A percentile compares a stretch with the other conserved stretches of the same genome.
Conservation (phyloP, 1,284 basidiomycete genomes). For the Farysia itapuensis region DNA sequence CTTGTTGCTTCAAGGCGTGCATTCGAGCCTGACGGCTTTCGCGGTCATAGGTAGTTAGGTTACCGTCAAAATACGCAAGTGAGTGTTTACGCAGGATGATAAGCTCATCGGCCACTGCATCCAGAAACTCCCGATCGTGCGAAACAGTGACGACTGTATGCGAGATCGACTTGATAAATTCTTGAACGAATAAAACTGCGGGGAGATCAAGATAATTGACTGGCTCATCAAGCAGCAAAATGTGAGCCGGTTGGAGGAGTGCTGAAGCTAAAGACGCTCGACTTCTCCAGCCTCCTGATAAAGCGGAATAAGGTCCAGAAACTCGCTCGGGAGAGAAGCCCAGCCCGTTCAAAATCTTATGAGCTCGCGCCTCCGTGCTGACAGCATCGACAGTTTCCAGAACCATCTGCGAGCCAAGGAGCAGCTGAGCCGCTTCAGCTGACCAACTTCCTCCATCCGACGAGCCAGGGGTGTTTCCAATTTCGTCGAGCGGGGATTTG, state of each 20-base stretch:
- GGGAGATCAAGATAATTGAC: slow-evolving; percentile 63
- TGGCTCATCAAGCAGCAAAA: slow-evolving; percentile 63
- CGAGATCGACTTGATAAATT: slow-evolving; percentile 63
- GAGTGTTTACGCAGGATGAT: slow-evolving; percentile 68
- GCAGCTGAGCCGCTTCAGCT: slow-evolving; percentile 56
- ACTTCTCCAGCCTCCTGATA: slow-evolving; percentile 74
- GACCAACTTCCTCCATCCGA: slow-evolving; percentile 41
- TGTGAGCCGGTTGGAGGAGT: slow-evolving; percentile 62
- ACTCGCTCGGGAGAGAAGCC: slow-evolving; percentile 68
- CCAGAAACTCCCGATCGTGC: slow-evolving; percentile 73
- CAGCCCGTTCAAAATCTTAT: slow-evolving; percentile 68
- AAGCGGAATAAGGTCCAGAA: slow-evolving; percentile 62
- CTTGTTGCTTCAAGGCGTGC: slow-evolving; percentile 65
- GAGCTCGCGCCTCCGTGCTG: slow-evolving; percentile 67
- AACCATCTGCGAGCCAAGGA: slow-evolving; percentile 52
- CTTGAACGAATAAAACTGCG: slow-evolving; percentile 63
- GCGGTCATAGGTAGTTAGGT: slow-evolving; percentile 67
- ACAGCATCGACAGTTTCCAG: slow-evolving; percentile 59
- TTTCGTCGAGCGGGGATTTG: neutral
- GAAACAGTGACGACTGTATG: slow-evolving; percentile 69
- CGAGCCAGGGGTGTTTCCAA: neutral
- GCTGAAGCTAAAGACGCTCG: slow-evolving; percentile 65
- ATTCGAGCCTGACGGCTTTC: slow-evolving; percentile 65
- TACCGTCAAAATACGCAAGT: slow-evolving; percentile 69
- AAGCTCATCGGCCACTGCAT: slow-evolving; percentile 70